Base-by-base conservation (phyloP, 169 alveolate species). In the Amoebophrya sp. region DNA sequence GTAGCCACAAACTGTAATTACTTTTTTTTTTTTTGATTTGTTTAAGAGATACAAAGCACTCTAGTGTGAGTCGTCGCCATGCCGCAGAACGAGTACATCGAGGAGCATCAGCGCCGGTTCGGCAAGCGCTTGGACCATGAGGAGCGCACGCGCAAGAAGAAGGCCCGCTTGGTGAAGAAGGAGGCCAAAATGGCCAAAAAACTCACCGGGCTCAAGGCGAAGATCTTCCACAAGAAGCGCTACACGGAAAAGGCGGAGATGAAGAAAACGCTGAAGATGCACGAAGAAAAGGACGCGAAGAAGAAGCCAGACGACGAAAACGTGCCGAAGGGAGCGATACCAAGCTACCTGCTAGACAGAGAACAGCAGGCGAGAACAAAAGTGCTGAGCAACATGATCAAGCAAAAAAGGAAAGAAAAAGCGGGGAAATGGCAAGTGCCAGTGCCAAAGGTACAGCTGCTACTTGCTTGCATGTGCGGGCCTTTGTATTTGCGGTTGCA, bases 391-490 rank as follows among this genome's bases (percentile, higher is more conserved):
- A 99, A 99, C 93, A 98, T 98, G 99, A 96, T 99, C 93, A 99
- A 99, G 93, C 99, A 99, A 94, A 99, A 99, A 93, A 94, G 99
- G 88, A 98, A 98, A 95, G 99, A 98, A 93, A 99, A 98, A 92
- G 99, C 99, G 38, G 99, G 99, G 26, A 99, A 98, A 95, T 99
- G 99, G 99, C 96, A 97, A 88, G 99, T 99, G 41, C 99, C 99
- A 18, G 95, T 99, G 43, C 99, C 99, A 0, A 98, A 98, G 93
- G 94, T 69, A 29, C 23, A 42, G 4, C 13, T 42, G n/a, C n/a
- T n/a, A n/a, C n/a, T n/a, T n/a, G n/a, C n/a, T n/a, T n/a, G n/a
- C n/a, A n/a, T n/a, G n/a, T n/a, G n/a, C n/a, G n/a, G n/a, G n/a
- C n/a, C n/a, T n/a, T n/a, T n/a, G n/a, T n/a, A n/a, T n/a, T n/a